Evolutionary conservation across 2,329 filamentous ascomycete species (phyloP), one percentile per base, ranked within the genome.

Genomic region (Apiospora saccharicola): DNA sequence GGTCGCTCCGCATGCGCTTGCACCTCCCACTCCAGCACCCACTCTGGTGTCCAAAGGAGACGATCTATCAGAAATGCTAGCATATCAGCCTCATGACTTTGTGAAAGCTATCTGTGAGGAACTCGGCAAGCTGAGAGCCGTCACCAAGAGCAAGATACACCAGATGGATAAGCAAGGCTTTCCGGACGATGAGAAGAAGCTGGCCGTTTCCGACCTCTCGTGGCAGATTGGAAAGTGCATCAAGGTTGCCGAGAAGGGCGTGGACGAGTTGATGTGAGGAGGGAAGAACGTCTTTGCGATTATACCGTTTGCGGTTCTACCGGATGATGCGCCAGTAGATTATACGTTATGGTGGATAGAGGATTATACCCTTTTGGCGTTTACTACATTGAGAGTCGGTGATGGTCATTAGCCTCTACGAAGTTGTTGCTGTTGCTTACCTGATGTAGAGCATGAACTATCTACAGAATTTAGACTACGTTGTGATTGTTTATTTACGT

Each of bases 211-310:
- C 7, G 53, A 37, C 22, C 53, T 61, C 53, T 37, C 30, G 19
- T 37, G 53, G 53, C 53, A 61, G 53, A 37, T 61, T 61, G 53
- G 53, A 1, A 61, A 61, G 19, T 61, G 53, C 53, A 61, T 61
- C 53, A 61, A 61, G 53, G 30, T 37, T 61, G 30, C 53, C 16
- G 30, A 61, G 30, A 61, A 37, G 53, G 16, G 30, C 30, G 26
- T 37, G 22, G 10, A 13, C 30, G 30, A 37, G 30, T 37, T 61
- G 30, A 34, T 37, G 30, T 61, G 53, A 37, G 30, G 26, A 37
- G 37, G 37, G 10, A 37, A 7, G 37, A 41, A 41, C 37, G 37
- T 8, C 37, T 8, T 41, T 41, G 8, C 37, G 37, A 10, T 41
- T 41, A 41, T 41, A 10, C 37, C 10, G 37, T 41, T 41, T 41